These are phyloP conservation scores for Crithidia sp. DNA, from an alignment of 208 protist genomes.

Conservation along the genomic window DNA sequence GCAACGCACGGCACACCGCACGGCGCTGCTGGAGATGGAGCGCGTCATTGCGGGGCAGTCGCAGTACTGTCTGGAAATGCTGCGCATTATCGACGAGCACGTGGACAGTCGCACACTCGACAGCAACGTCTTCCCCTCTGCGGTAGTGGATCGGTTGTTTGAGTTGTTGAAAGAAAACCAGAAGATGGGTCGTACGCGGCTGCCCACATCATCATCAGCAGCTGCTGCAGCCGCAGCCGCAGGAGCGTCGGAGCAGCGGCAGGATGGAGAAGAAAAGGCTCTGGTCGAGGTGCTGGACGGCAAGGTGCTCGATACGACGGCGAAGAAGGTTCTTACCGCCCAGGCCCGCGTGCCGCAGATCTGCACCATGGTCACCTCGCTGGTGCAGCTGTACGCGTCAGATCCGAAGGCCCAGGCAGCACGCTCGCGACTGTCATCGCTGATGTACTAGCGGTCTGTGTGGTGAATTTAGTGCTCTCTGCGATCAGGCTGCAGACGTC, in stretches of 20 bases:
- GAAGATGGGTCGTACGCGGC: constrained; percentile 25
- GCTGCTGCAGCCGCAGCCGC: constrained; percentile 12
- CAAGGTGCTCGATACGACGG: constrained; percentile 28
- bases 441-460: constrained; percentile 53
- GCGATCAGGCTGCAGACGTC: too few species aligned
- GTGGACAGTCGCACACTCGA: constrained; percentile 51
- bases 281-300: constrained; percentile 20
- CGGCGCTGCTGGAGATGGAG: constrained; percentile 38
- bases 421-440: constrained; percentile 67
- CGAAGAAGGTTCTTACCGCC: constrained; percentile 31
- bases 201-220: constrained; percentile 1
- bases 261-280: background rate
- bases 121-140: constrained; percentile 44
- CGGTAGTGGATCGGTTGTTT: constrained; percentile 51
- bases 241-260: background rate
- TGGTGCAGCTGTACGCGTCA: constrained; percentile 66
- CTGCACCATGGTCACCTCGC: constrained; percentile 62
- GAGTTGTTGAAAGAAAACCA: constrained; percentile 38
- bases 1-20: constrained; percentile 7
- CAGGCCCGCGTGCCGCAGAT: constrained; percentile 54
- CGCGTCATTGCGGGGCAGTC: constrained; percentile 32
- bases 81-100: constrained; percentile 50
- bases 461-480: too few species aligned
- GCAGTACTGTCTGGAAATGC: constrained; percentile 41
- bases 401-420: constrained; percentile 73